A percentile compares a stretch with the other conserved stretches of the same genome.
Conservation (phyloP, 1,284 basidiomycete species). For the Neolentinus lepideus region DNA sequence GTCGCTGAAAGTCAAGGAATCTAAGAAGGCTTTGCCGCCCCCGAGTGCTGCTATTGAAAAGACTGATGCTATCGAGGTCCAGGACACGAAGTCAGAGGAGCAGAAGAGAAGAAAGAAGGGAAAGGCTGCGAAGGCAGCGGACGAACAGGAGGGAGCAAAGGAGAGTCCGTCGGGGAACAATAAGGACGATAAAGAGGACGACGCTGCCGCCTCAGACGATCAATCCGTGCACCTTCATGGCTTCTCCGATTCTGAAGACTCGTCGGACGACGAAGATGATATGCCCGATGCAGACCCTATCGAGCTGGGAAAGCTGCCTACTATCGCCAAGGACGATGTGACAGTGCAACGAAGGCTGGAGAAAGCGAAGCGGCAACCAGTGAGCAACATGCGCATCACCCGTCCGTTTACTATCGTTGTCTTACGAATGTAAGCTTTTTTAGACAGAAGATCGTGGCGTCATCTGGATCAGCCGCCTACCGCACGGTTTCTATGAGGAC, state of each 20-base stretch:
- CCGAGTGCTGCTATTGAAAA: not conserved
- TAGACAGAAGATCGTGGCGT: conserved; percentile 79
- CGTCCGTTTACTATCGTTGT: conserved; percentile 4
- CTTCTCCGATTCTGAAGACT: conserved; percentile 70
- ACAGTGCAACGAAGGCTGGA: conserved; percentile 76
- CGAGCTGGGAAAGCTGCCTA: conserved; percentile 69
- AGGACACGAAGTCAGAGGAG: not conserved
- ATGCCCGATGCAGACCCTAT: conserved; percentile 46
- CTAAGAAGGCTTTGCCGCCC: not conserved
- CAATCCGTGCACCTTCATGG: conserved; percentile 51
- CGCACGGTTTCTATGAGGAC: conserved; percentile 96
- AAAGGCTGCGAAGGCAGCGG: not conserved
- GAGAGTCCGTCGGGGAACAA: too few species aligned
- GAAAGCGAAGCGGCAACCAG: conserved; percentile 75
- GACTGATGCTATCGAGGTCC: not conserved
- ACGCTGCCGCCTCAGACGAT: conserved; percentile 20
- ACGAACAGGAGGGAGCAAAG: not conserved
- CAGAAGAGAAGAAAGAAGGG: not conserved
- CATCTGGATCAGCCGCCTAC: conserved; percentile 85
- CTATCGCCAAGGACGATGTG: conserved; percentile 79
- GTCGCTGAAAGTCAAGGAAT: not conserved
- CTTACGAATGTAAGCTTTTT: conserved; percentile 4
- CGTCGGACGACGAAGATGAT: conserved; percentile 71
- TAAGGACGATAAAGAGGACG: conserved; percentile 2
- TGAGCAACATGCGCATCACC: conserved; percentile 28